phyloP scores from a whole-genome alignment of 257 asterid genomes.

The Capsicum pubescens region DNA sequence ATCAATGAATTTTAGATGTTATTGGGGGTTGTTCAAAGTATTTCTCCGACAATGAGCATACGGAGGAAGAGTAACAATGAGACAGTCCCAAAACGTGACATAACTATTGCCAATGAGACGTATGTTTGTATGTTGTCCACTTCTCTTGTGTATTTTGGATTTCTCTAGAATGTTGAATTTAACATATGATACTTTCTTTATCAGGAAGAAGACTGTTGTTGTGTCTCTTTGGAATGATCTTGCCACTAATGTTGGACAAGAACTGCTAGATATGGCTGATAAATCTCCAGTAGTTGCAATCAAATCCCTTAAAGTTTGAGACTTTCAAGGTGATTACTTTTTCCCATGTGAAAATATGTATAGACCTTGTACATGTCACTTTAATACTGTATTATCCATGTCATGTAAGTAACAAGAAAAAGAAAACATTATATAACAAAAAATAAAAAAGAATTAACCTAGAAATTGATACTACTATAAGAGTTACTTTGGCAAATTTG shows the following conservation, averaged over 20 bases:
- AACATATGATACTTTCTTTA: background rate
- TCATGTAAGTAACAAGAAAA: too few relatives aligned
- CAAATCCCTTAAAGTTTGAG: conserved; percentile 88
- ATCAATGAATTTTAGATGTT: conserved; percentile 58
- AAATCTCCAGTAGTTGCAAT: conserved; percentile 91
- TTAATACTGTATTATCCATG: too few relatives aligned
- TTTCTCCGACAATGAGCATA: conserved; percentile 78
- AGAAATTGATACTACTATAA: too few relatives aligned
- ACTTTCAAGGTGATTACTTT: conserved; percentile 69
- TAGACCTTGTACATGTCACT: too few relatives aligned
- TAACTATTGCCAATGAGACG: conserved; percentile 91
- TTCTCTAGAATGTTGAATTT: background rate
- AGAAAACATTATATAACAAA: too few relatives aligned
- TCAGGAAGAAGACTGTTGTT: conserved; percentile 78
- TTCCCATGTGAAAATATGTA: too few relatives aligned
- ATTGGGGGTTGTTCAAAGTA: conserved; percentile 92
- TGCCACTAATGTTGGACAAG: conserved; percentile 51
- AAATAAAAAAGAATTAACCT: too few relatives aligned
- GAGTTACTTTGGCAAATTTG: too few relatives aligned
- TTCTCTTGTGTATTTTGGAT: background rate
- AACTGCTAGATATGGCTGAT: conserved; percentile 78
- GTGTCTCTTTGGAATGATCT: conserved; percentile 51
- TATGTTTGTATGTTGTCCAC: conserved; percentile 36
- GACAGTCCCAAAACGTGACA: conserved; percentile 81
- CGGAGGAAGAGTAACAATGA: conserved; percentile 85